Evolutionary conservation across 495 filamentous ascomycete species (phyloP), one percentile per base, ranked within the genome.

Genomic region (Massariosphaeria phaeospora): DNA sequence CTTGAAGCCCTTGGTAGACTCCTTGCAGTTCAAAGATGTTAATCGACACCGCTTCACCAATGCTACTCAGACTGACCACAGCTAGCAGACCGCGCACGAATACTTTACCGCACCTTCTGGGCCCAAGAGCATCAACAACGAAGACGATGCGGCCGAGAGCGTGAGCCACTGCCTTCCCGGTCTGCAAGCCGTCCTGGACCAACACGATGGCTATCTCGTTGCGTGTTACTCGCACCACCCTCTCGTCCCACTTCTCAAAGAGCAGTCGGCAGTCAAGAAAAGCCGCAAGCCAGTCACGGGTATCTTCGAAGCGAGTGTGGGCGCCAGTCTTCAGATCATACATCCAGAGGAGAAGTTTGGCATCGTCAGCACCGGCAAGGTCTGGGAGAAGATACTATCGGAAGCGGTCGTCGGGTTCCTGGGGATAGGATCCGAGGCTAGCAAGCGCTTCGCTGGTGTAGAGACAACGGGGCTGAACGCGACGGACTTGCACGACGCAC

Each of bases 191-290:
- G 48, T 77, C 12, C 66, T 84, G 31, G 50, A 71, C 4, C 39
- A 76, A 48, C 81, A 88, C 68, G 82, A 93, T 62, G 91, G 77
- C 18, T 85, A 91, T 57, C 73, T 96, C 0, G 75, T 98, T 1
- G 89, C 88, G 34, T 98, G 91, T 73, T 98, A 87, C 70, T 91
- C 86, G 61, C 80, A 82, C 1, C 93, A 96, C 61, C 88, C 90
- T 0, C 80, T 96, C 3, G 86, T 95, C 9, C 66, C 75, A 0
- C 65, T 73, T 26, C 69, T 96, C 57, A 69, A 54, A 73, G 72
- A 29, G 40, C 26, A 35, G 40, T 10, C 50, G 62, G 15, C 43
- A 40, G 45, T 66, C 17, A 44, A 42, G 10, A 50, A 67, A n/a
- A 60, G 49, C 1, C 67, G 66, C 29, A 80, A 77, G 53, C 77